Evolutionary conservation across 495 filamentous ascomycete species (phyloP), one percentile per base, ranked within the genome.

Genomic region (Neurospora cerealis): DNA sequence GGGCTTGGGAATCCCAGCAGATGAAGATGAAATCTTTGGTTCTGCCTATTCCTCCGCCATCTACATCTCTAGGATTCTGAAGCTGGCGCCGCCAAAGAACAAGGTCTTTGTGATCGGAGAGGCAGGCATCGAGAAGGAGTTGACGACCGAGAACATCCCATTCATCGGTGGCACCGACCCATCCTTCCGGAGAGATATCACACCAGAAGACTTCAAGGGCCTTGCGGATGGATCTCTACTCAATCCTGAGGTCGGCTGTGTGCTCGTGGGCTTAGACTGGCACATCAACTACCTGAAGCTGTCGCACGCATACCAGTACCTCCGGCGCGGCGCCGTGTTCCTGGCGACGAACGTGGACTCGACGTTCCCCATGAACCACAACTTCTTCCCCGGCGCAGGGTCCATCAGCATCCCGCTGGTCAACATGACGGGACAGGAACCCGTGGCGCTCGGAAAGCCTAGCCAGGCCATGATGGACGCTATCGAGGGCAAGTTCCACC

Each of bases 401-500:
- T 88, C 92, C 10, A 91, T 94, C 75, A 90, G 91, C 70, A 89
- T 92, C 66, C 93, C 95, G 7, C 81, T 99, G 70, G 86, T 90
- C 60, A 91, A 91, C 80, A 95, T 95, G 90, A 84, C 78, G 11
- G 90, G 87, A 7, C 78, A 88, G 82, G 84, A 91, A 77, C 94
- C 95, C 1, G 79, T 93, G 41, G 89, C 93, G 7, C 82, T 98
- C 62, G 96, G 96, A 11, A 99, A 99, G 83, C 96, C 96, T 5
- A 97, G 93, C 76, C 93, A 97, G 85, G 95, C 94, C 13, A 98
- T 99, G 96, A 97, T 99, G 96, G 95, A 98, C 83, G 93, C 96
- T 8, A 92, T 99, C 78, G 95, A 98, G 85, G 95, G 95, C 40
- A 97, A 95, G 82, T 97, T 98, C 79, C 85, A 88, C 72, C 92